A percentile compares a stretch with the other conserved stretches of the same genome.
Conservation (phyloP, 2,329 filamentous ascomycete genomes). For the Chaetomiaceae sp. region DNA sequence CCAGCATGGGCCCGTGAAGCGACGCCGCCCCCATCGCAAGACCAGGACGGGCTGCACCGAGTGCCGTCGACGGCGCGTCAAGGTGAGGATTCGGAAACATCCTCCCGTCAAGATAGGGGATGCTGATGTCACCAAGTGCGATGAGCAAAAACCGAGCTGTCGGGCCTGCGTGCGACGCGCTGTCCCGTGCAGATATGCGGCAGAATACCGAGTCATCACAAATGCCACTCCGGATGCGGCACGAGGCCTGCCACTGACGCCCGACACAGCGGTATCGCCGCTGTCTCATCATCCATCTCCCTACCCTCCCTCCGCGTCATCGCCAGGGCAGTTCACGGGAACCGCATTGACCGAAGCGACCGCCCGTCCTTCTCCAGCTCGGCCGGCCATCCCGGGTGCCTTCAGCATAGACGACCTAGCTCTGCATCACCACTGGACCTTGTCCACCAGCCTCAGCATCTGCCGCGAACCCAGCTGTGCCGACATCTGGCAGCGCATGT, state of each 20-base stretch:
- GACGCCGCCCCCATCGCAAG: background rate
- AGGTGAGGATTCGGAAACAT: background rate
- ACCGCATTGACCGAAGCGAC: background rate
- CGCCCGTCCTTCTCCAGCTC: background rate
- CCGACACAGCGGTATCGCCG: background rate
- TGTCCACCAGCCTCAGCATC: slow-evolving; percentile 5
- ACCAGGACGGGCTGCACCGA: background rate
- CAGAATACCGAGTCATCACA: background rate
- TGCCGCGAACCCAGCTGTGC: background rate
- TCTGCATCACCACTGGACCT: slow-evolving; percentile 3
- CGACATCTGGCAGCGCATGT: slow-evolving; percentile 4
- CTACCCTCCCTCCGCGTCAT: too few relatives aligned
- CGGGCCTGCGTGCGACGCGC: background rate
- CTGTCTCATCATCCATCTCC: background rate
- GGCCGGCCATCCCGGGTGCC: background rate
- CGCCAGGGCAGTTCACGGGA: too few relatives aligned
- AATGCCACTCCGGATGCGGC: background rate
- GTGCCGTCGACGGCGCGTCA: slow-evolving; percentile 1
- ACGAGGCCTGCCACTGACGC: background rate
- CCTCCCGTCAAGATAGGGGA: background rate
- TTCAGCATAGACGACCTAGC: background rate
- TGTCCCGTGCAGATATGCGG: background rate
- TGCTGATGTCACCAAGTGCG: background rate
- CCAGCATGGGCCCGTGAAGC: background rate
- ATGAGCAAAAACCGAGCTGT: background rate